Percentiles rank a stretch among this genome's conserved stretches.
These are phyloP conservation scores for thale cress (Arabidopsis thaliana) DNA, from an alignment of 345 rosid species.

Conservation along the genomic window TAIR10.1 NC_003075.7:14599001-14599500, in stretches of 20 bases:
- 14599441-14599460: slow-evolving; percentile 54
- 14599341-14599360: slow-evolving; percentile 19
- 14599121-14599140: slow-evolving; percentile 92
- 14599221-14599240: slow-evolving; percentile 34
- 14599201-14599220: slow-evolving; percentile 30
- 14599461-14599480: slow-evolving; percentile 77
- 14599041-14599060: slow-evolving; percentile 96
- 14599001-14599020: slow-evolving; percentile 94
- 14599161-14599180: not conserved
- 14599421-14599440: slow-evolving; percentile 34
- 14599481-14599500: slow-evolving; percentile 84
- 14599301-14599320: slow-evolving; percentile 29
- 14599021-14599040: slow-evolving; percentile 90
- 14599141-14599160: slow-evolving; percentile 79
- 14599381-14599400: slow-evolving; percentile 12
- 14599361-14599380: slow-evolving; percentile 27
- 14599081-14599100: slow-evolving; percentile 54
- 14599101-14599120: slow-evolving; percentile 90
- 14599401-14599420: not conserved
- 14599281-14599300: not conserved
- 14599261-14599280: not conserved
- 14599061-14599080: slow-evolving; percentile 75
- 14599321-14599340: slow-evolving; percentile 39
- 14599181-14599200: slow-evolving; percentile 13
- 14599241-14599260: slow-evolving; percentile 11